These are phyloP conservation scores for Venturia pyrina DNA, from an alignment of 2,329 filamentous ascomycete species.

Conservation along the genomic window DNA sequence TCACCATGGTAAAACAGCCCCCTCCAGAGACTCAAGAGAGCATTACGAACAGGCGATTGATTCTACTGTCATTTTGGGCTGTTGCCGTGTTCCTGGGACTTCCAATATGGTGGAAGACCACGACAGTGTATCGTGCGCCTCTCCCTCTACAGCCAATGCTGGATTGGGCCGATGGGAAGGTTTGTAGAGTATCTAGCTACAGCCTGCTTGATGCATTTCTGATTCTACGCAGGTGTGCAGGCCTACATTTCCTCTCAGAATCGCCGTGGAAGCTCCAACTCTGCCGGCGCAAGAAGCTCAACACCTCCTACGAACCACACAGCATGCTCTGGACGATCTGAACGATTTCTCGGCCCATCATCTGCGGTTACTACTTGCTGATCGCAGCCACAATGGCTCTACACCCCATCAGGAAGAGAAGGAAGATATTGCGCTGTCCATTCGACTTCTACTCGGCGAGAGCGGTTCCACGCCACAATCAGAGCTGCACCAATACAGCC, in stretches of 20 bases:
- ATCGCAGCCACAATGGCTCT: slow-evolving; percentile 20
- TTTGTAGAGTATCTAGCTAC: slow-evolving; percentile 26
- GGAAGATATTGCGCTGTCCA: slow-evolving; percentile 52
- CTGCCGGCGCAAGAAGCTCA: slow-evolving; percentile 59
- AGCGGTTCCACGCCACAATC: slow-evolving; percentile 43
- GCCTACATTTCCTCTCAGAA: slow-evolving; percentile 76
- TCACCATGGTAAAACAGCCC: slow-evolving; percentile 30
- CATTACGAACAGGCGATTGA: slow-evolving; percentile 57
- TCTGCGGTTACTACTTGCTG: slow-evolving; percentile 57
- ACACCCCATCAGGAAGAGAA: slow-evolving; percentile 23
- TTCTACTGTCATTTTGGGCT: slow-evolving; percentile 85
- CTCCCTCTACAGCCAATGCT: slow-evolving; percentile 80
- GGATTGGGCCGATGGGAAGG: slow-evolving; percentile 84
- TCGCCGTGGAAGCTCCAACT: slow-evolving; percentile 62
- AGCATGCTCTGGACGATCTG: slow-evolving; percentile 75
- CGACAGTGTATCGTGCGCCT: slow-evolving; percentile 77
- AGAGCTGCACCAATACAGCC: slow-evolving; percentile 56
- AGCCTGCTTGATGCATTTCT: slow-evolving; percentile 14
- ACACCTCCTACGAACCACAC: slow-evolving; percentile 67
- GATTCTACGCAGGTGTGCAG: slow-evolving; percentile 59
- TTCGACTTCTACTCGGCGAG: slow-evolving; percentile 59
- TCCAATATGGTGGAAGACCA: slow-evolving; percentile 94
- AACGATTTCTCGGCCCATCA: slow-evolving; percentile 82
- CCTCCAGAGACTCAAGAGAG: slow-evolving; percentile 68
- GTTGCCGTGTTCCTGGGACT: slow-evolving; percentile 75